These are phyloP conservation scores for Metschnikowia continentalis DNA, from an alignment of 805 yeast genomes.

Conservation along the genomic window DNA sequence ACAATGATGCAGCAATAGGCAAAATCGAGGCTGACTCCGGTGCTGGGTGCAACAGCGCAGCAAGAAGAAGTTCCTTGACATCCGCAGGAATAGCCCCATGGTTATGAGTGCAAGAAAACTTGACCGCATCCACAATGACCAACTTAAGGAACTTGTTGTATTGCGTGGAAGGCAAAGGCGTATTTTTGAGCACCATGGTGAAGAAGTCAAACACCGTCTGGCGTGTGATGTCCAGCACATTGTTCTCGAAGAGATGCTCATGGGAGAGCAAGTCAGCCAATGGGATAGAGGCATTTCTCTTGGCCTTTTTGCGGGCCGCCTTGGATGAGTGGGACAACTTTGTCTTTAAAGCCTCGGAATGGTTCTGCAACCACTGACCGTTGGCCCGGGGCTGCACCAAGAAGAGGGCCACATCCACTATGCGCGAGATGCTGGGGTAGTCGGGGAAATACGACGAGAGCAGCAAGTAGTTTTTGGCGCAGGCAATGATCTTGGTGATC, in stretches of 20 bases:
- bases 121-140: constrained; percentile 33
- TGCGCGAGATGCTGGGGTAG: constrained; percentile 47
- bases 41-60: constrained; percentile 67
- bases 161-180: constrained; percentile 57
- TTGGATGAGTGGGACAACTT: constrained; percentile 12
- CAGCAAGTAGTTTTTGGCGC: constrained; percentile 25
- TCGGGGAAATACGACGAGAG: constrained; percentile 44
- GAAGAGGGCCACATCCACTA: constrained; percentile 53
- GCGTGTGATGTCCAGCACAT: constrained; percentile 37
- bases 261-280: constrained; percentile 68
- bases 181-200: constrained; percentile 42
- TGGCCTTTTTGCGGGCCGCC: constrained; percentile 35
- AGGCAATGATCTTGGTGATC: constrained; percentile 31
- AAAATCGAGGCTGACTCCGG: constrained; percentile 57
- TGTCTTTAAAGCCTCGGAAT: constrained; percentile 1
- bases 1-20: constrained; percentile 60
- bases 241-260: constrained; percentile 48
- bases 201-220: constrained; percentile 44
- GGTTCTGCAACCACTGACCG: neutral
- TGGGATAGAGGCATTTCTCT: constrained; percentile 42
- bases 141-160: constrained; percentile 51
- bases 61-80: constrained; percentile 39
- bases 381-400: constrained; percentile 35
- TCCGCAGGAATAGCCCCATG: constrained; percentile 27
- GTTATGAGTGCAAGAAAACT: constrained; percentile 21